Evolutionary conservation across 1,284 basidiomycete genomes (phyloP), one percentile per base, ranked within the genome.

Genomic region (Fistulinella cinereoalba): DNA sequence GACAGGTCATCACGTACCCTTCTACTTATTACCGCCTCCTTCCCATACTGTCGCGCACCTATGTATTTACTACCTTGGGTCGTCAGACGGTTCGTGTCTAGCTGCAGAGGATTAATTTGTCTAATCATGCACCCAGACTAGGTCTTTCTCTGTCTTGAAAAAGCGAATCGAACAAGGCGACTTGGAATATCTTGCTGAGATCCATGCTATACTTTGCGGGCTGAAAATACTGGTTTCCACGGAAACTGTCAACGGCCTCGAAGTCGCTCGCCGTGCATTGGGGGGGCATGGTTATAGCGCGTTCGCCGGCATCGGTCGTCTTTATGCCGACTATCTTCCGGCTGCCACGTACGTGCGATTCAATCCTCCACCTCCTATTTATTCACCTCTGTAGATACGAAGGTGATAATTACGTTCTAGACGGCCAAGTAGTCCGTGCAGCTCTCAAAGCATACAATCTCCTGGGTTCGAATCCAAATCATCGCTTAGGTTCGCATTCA

Each of bases 281-380:
- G 88, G 88, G 43, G 88, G 88, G 3, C 88, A 92, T 62, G 88
- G 88, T 0, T 90, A 79, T 65, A 84, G 82, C 52, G 77, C 73
- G 1, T 87, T 83, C 53, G 71, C 82, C 2, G 87, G 85, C 4
- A 66, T 89, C 2, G 85, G 85, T 2, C 67, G 72, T 24, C 52
- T 85, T 5, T 88, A 85, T 53, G 82, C 80, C 2, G 76, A 83
- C 54, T 80, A 80, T 53, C 65, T 88, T 5, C 85, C 86, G 8
- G 72, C 73, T 57, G 75, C 76, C 47, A 88, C 85, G 76, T 85
- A 60, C 19, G 75, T 67, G n/a, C n/a, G n/a, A n/a, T n/a, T n/a
- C n/a, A n/a, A n/a, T n/a, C n/a, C n/a, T n/a, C n/a, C n/a, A n/a
- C n/a, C n/a, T n/a, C n/a, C n/a, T n/a, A n/a, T n/a, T n/a, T n/a